Percentiles rank a stretch among this genome's conserved stretches.
Evolutionary conservation across 805 yeast species (phyloP).

Genomic region (Maudiozyma serrabonitensis): DNA sequence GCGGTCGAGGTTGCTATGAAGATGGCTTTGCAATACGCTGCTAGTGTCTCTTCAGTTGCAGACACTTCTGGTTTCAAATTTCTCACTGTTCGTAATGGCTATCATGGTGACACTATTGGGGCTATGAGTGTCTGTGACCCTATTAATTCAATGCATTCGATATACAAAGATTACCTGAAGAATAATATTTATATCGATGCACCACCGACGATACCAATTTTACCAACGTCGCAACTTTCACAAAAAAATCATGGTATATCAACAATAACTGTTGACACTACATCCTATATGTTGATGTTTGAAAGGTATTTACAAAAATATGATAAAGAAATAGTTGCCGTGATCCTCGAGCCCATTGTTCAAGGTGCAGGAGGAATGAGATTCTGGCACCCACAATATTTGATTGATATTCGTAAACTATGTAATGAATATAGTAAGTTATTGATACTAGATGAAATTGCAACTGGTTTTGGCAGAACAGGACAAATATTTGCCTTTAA

Average conservation of each 20-base stretch:
- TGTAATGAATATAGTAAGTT: slow-evolving; percentile 20
- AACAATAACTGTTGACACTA: slow-evolving; percentile 6
- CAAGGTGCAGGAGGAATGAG: slow-evolving; percentile 35
- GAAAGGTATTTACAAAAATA: slow-evolving; percentile 22
- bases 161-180: slow-evolving; percentile 25
- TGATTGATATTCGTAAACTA: slow-evolving; percentile 26
- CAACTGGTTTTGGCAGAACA: slow-evolving; percentile 31
- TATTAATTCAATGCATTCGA: slow-evolving; percentile 28
- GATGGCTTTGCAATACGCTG: slow-evolving; percentile 24
- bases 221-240: background rate
- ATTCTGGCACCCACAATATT: slow-evolving; percentile 28
- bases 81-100: slow-evolving; percentile 29
- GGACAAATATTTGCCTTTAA: slow-evolving; percentile 32
- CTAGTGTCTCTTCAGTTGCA: slow-evolving; percentile 18
- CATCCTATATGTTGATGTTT: slow-evolving; percentile 16
- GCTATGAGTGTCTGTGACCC: slow-evolving; percentile 32
- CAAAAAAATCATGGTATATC: background rate
- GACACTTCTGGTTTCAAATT: slow-evolving; percentile 18
- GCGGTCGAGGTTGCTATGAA: slow-evolving; percentile 34
- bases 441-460: slow-evolving; percentile 32
- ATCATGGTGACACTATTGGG: slow-evolving; percentile 34
- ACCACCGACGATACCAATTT: slow-evolving; percentile 12
- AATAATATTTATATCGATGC: slow-evolving; percentile 22
- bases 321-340: slow-evolving; percentile 29
- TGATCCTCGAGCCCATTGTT: slow-evolving; percentile 30